Base-by-base conservation (phyloP, 2,329 filamentous ascomycete genomes). In the Trichoderma endophyticum region DNA sequence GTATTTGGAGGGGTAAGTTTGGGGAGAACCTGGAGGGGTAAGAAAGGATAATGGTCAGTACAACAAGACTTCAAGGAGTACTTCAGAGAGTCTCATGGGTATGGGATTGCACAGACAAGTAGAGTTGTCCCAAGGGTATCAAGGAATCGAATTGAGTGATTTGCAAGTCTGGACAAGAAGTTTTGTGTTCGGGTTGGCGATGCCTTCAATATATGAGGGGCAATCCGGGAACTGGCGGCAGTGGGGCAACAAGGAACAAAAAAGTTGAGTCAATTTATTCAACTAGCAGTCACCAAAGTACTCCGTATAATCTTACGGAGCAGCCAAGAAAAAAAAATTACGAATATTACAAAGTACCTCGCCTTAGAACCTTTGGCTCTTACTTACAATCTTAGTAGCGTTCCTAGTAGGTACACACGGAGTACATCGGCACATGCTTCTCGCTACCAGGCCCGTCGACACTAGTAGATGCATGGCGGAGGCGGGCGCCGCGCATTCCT, bases 151-250 rank as follows among this genome's bases (percentile, higher is more conserved):
- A 69, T 61, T 69, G 67, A 36, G 28, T 62, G 39, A 11, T 70
- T 62, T 51, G 67, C 7, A 32, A 30, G 57, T 34, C n/a, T 62
- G 21, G 36, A 62, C n/a, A 21, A 7, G 34, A 5, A 14, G 26
- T 26, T n/a, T 15, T 24, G 39, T n/a, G 15, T n/a, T 54, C 5
- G n/a, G 39, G 57, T 18, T 70, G 67, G 67, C 57, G 67, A 70
- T 70, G 67, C 26, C 67, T 70, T 70, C 67, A 62, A 70, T 70
- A 70, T 70, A 70, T 61, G 56, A 36, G 67, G 67, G 67, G 67
- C 67, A 54, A 28, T 36, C 24, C 39, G 36, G 56, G 36, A 51
- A 34, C 34, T 69, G n/a, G n/a, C 39, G 56, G 54, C 34, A 26
- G 66, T 61, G 66, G 67, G 56, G 67, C 24, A 69, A 26, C 66